Evolutionary conservation across 371 early-diverging fungal species (phyloP).

Genomic region (Modicella reniformis): DNA sequence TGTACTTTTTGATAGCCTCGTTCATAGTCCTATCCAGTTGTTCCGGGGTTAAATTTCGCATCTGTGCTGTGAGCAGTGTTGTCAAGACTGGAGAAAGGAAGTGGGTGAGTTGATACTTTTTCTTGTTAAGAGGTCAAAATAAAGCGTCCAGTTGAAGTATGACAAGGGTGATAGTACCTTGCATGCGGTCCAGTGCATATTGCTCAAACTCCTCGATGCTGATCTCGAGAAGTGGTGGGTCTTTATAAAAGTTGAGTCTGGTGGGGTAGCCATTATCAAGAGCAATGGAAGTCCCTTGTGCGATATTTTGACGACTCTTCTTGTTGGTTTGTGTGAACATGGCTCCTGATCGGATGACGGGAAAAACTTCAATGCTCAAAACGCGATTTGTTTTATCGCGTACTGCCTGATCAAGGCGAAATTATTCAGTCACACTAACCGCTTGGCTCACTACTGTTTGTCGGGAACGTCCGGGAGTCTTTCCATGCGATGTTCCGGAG

Average conservation of each 20-base stretch:
- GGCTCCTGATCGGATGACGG: too few species aligned
- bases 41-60: conserved; percentile 74
- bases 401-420: too few species aligned
- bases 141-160: not conserved
- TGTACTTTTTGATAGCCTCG: conserved; percentile 67
- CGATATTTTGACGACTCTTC: conserved; percentile 25
- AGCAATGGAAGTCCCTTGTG: conserved; percentile 18
- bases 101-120: not conserved
- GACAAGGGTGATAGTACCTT: conserved; percentile 60
- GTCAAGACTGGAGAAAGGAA: conserved; percentile 72
- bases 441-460: too few species aligned
- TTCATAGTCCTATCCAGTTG: conserved; percentile 71
- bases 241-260: conserved; percentile 83
- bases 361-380: too few species aligned
- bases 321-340: conserved; percentile 38
- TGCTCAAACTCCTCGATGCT: conserved; percentile 91
- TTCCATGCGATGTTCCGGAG: too few species aligned
- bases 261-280: conserved; percentile 66
- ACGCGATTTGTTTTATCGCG: too few species aligned
- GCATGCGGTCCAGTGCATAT: conserved; percentile 92
- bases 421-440: too few species aligned
- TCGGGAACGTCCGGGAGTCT: too few species aligned
- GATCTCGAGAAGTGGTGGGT: conserved; percentile 81
- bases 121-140: not conserved
- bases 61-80: conserved; percentile 81